Evolutionary conservation across 495 filamentous ascomycete genomes (phyloP), one percentile per base, ranked within the genome.

Genomic region (Stereocaulon alpinum): DNA sequence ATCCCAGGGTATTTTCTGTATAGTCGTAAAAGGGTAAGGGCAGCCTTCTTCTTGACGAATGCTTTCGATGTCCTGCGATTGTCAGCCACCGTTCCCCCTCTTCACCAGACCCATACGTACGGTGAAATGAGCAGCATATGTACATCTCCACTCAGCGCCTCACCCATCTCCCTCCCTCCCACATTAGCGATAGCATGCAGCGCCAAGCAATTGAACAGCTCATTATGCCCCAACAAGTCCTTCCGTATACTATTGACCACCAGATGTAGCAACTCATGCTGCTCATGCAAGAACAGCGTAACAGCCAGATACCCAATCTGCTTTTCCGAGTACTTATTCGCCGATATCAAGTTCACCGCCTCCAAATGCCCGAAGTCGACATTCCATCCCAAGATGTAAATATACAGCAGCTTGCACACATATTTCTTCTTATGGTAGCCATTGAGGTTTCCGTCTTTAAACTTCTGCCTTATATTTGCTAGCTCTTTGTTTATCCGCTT

Each of bases 391-490:
- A 97, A 84, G 59, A 99, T 99, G 71, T 99, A 99, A 65, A 99
- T 96, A 69, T 99, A 99, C 48, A 99, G 81, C 63, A 99, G 80
- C 83, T 98, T 98, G 87, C 94, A 99, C 48, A 99, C 94, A 69
- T 99, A 99, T 87, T 99, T 99, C 81, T 99, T 99, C 80, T 94
- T 95, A 73, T 95, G 88, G 67, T 99, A 99, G 53, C 94, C 94
- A 72, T 86, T 95, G 30, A 97, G 75, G 69, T 78, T 87, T 42
- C 91, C 91, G 71, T 91, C 86, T 84, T 79, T 78, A 65, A 81
- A 81, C 62, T 81, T 81, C 66, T 81, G 78, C 77, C 93, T 83
- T 72, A 99, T 97, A 67, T 99, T 99, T 68, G 94, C 94, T 68
- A 97, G 77, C 76, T 99, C 94, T 73, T 99, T 99, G 71, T 99